Evolutionary conservation across 2,329 filamentous ascomycete species (phyloP).

Genomic region (Cercospora zeae-maydis): DNA sequence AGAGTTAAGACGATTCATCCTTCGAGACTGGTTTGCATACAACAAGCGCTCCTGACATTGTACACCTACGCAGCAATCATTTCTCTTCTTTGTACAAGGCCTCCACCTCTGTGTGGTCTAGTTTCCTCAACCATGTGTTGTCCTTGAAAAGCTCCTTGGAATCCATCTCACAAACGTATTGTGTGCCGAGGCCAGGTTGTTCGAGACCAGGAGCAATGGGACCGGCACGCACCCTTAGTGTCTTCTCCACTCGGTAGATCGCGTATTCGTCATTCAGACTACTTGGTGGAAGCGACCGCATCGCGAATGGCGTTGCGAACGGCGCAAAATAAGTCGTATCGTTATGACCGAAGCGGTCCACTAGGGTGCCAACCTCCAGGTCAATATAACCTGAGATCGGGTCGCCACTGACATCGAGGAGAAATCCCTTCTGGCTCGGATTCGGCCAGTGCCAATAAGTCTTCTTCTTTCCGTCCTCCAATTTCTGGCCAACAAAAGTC

Average conservation of each 20-base stretch:
- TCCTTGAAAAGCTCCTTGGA: too few species aligned
- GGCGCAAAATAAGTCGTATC: constrained; percentile 6
- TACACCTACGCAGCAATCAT: too few species aligned
- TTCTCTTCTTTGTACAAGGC: too few species aligned
- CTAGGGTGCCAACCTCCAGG: neutral
- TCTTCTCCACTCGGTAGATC: neutral
- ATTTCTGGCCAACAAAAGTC: too few species aligned
- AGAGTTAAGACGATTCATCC: too few species aligned
- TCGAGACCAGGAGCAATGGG: neutral
- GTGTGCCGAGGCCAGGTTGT: too few species aligned
- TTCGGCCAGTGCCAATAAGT: constrained; percentile 4
- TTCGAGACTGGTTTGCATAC: too few species aligned
- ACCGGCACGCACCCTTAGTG: neutral
- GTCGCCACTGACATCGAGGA: neutral
- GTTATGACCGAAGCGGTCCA: constrained; percentile 6
- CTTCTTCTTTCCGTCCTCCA: neutral
- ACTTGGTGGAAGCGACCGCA: constrained; percentile 4
- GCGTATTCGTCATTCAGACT: constrained; percentile 4
- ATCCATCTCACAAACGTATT: too few species aligned
- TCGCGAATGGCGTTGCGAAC: neutral
- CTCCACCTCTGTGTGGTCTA: too few species aligned
- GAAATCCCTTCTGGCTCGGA: neutral
- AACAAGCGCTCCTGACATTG: too few species aligned
- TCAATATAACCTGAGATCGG: neutral
- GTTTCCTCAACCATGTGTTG: too few species aligned